These are phyloP conservation scores for Aeminium ludgeri DNA, from an alignment of 495 filamentous ascomycete genomes.

Conservation along the genomic window DNA sequence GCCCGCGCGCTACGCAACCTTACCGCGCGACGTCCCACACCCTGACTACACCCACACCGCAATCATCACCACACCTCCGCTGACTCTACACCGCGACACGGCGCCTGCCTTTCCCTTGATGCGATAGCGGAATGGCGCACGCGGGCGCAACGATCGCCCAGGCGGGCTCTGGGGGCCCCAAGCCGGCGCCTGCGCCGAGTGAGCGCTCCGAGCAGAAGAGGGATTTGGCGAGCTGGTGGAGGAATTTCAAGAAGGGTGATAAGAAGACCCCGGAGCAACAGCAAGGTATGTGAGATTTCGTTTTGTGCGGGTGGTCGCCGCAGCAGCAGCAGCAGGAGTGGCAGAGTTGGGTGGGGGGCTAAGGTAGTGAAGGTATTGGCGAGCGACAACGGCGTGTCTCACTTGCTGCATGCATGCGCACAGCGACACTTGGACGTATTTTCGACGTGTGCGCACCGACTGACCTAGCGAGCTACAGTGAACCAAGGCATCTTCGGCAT, in stretches of 20 bases:
- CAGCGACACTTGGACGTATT: too few species aligned
- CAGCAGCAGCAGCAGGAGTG: too few species aligned
- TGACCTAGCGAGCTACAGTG: constrained; percentile 12
- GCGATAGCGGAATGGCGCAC: constrained; percentile 12
- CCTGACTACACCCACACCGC: neutral
- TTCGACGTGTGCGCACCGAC: neutral
- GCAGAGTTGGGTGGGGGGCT: too few species aligned
- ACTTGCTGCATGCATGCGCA: neutral
- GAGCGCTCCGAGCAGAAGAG: constrained; percentile 47
- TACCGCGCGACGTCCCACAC: too few species aligned
- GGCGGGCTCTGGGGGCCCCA: constrained; percentile 1
- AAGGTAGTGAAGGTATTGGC: too few species aligned
- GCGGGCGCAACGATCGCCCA: constrained; percentile 8
- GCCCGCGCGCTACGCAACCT: neutral
- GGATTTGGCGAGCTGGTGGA: constrained; percentile 85
- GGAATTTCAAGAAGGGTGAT: constrained; percentile 55
- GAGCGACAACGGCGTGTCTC: neutral
- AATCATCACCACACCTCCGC: neutral
- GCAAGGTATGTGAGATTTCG: constrained; percentile 40
- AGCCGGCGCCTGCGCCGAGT: constrained; percentile 1
- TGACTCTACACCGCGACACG: neutral
- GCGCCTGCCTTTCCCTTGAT: constrained; percentile 1
- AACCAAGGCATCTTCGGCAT: constrained; percentile 71
- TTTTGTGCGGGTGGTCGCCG: neutral
- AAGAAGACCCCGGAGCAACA: constrained; percentile 55